These are phyloP conservation scores for Paecilomyces dactylethromorphus DNA, from an alignment of 2,329 filamentous ascomycete species.

Conservation along the genomic window DNA sequence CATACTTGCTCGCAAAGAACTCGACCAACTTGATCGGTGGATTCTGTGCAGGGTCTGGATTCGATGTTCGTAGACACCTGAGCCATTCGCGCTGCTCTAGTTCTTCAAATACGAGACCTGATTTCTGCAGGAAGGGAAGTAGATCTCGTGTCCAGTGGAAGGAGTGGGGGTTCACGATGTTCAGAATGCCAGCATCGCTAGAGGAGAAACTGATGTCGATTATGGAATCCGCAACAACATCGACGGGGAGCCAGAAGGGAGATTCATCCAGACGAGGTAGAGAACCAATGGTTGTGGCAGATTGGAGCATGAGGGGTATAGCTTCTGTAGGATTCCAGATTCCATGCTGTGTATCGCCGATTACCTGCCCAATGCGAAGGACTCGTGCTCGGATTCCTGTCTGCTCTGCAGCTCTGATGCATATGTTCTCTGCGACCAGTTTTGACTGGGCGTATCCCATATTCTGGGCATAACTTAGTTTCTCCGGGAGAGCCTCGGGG, in stretches of 20 bases:
- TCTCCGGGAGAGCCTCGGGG: conserved; percentile 28
- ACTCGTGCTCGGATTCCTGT: conserved; percentile 28
- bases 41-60: conserved; percentile 44
- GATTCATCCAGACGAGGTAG: conserved; percentile 42
- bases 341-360: conserved; percentile 42
- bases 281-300: conserved; percentile 36
- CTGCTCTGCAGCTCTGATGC: conserved; percentile 24
- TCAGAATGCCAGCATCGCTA: conserved; percentile 35
- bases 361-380: conserved; percentile 46
- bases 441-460: conserved; percentile 43
- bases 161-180: conserved; percentile 46
- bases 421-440: conserved; percentile 35
- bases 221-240: conserved; percentile 33
- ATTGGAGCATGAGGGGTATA: conserved; percentile 47
- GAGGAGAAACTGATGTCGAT: conserved; percentile 21
- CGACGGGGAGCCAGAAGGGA: conserved; percentile 40
- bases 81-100: conserved; percentile 21
- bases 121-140: conserved; percentile 46
- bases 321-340: conserved; percentile 49
- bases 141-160: conserved; percentile 50
- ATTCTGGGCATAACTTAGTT: conserved; percentile 31
- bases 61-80: conserved; percentile 34
- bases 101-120: conserved; percentile 30
- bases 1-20: conserved; percentile 50
- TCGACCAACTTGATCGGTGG: conserved; percentile 49